phyloP scores from a whole-genome alignment of 805 yeast species.

The Wickerhamomyces kurtzmanii region DNA sequence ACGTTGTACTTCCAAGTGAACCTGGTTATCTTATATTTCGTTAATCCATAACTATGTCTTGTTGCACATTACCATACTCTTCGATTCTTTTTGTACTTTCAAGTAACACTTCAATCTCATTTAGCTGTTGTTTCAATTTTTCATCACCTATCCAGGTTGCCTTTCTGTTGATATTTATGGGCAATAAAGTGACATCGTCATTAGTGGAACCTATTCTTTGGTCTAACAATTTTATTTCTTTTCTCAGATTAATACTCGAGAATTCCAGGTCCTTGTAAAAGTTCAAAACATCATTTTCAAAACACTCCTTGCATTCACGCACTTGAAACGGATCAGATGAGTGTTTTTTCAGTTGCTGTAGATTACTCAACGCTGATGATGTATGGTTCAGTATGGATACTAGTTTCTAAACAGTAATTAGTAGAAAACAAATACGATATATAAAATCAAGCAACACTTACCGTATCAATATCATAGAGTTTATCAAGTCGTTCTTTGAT shows the following conservation, averaged over 20 bases:
- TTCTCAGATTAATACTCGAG: constrained; percentile 50
- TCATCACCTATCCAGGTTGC: constrained; percentile 57
- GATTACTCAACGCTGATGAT: constrained; percentile 33
- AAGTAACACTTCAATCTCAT: constrained; percentile 19
- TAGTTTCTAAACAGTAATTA: constrained; percentile 24
- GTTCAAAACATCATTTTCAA: constrained; percentile 30
- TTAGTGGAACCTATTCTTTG: constrained; percentile 41
- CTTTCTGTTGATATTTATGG: constrained; percentile 59
- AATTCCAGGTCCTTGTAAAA: constrained; percentile 48
- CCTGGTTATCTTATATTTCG: not conserved
- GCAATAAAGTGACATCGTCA: constrained; percentile 44
- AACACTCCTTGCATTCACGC: constrained; percentile 23
- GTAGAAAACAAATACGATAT: no score
- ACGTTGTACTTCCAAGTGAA: no score
- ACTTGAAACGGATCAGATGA: constrained; percentile 12
- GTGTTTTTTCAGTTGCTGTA: constrained; percentile 23
- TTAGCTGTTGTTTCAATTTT: constrained; percentile 41
- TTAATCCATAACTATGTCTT: not conserved
- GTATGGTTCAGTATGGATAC: constrained; percentile 41
- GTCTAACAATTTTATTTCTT: constrained; percentile 59
- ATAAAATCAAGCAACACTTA: constrained; percentile 6
- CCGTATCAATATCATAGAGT: constrained; percentile 38
- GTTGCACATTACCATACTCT: not conserved
- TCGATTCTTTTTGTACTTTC: constrained; percentile 2
- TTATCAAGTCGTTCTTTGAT: constrained; percentile 43